phyloP scores from a whole-genome alignment of 495 filamentous ascomycete genomes.

The Podospora tetraspora region DNA sequence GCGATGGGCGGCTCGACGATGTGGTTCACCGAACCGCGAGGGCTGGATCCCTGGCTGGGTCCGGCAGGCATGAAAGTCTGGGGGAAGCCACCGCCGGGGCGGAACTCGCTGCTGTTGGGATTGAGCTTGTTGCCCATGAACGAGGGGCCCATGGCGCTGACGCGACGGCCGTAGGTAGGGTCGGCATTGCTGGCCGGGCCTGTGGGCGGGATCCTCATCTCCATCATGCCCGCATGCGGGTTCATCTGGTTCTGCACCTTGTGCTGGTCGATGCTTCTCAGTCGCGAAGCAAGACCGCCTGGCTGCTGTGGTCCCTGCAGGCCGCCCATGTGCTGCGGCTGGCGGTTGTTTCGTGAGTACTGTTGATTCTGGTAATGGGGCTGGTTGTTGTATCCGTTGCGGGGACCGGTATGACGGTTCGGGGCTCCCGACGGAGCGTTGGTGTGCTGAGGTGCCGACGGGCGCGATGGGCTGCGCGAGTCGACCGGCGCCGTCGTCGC shows the following conservation, averaged over 20 bases:
- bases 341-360: conserved; percentile 33
- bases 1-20: conserved; percentile 36
- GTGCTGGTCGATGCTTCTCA: conserved; percentile 42
- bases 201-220: conserved; percentile 47
- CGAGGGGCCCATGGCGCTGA: conserved; percentile 39
- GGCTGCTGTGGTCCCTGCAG: conserved; percentile 28
- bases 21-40: conserved; percentile 49
- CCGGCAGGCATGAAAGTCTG: conserved; percentile 70
- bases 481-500: conserved; percentile 26
- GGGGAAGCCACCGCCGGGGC: conserved; percentile 68
- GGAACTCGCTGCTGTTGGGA: conserved; percentile 76
- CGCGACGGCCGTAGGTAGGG: conserved; percentile 42
- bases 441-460: conserved; percentile 30
- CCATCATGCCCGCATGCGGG: conserved; percentile 34
- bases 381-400: conserved; percentile 28
- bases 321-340: conserved; percentile 32
- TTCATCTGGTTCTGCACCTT: conserved; percentile 37
- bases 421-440: conserved; percentile 30
- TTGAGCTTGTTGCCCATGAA: conserved; percentile 65
- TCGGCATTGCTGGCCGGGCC: conserved; percentile 48
- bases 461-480: conserved; percentile 24
- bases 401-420: conserved; percentile 30
- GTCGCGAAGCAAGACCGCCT: conserved; percentile 37
- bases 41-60: conserved; percentile 59
- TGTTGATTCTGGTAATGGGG: conserved; percentile 26